Evolutionary conservation across 371 early-diverging fungal species (phyloP).

Genomic region (Massospora cicadina): DNA sequence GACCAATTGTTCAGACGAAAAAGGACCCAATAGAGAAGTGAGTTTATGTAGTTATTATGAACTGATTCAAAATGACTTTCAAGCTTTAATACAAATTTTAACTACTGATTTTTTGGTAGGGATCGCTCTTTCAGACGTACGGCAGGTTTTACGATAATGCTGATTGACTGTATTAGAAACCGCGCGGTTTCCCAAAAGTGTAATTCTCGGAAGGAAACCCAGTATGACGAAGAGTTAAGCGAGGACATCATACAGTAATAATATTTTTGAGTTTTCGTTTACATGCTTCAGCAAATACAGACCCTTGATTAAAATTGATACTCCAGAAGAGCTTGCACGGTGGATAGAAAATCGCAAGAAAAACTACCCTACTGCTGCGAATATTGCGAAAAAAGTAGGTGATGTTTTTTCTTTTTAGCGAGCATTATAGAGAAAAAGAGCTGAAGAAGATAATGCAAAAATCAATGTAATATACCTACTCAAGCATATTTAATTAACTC

Average conservation of each 20-base stretch:
- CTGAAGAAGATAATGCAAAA: not conserved
- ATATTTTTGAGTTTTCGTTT: not conserved
- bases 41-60: not conserved
- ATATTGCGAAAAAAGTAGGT: not conserved
- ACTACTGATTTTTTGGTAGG: too few species aligned
- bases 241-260: not conserved
- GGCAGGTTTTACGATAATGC: too few species aligned
- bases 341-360: slow-evolving; percentile 4
- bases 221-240: not conserved
- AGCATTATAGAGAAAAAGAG: not conserved
- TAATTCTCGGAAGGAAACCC: not conserved
- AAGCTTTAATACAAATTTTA: too few species aligned
- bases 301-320: slow-evolving; percentile 3
- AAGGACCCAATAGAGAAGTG: not conserved
- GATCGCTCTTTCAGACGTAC: too few species aligned
- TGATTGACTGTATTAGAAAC: not conserved
- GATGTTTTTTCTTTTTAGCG: not conserved
- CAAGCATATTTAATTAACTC: not conserved
- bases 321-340: not conserved
- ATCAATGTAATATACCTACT: not conserved
- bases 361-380: slow-evolving; percentile 1
- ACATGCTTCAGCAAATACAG: not conserved
- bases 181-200: not conserved
- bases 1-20: not conserved
- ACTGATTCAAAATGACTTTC: not conserved